These are phyloP conservation scores for Hypoxylon sp. DNA, from an alignment of 2,329 filamentous ascomycete genomes.

Conservation along the genomic window DNA sequence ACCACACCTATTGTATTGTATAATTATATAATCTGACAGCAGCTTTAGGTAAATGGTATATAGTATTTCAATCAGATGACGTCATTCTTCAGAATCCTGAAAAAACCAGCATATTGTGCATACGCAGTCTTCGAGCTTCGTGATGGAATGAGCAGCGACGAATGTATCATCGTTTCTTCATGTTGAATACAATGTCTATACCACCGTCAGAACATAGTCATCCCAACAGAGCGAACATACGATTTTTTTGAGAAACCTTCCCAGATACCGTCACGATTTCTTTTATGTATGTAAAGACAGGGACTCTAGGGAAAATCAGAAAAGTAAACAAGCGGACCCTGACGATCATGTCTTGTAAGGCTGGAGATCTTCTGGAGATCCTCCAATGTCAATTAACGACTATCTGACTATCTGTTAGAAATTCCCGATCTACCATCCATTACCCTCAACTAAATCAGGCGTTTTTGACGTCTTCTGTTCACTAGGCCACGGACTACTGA, in stretches of 20 bases:
- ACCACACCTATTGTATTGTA: neutral
- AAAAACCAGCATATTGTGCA: conserved; percentile 13
- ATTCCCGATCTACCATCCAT: conserved; percentile 6
- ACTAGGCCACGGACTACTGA: neutral
- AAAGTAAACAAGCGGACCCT: conserved; percentile 38
- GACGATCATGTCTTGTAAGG: conserved; percentile 41
- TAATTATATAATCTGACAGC: neutral
- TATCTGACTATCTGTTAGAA: conserved; percentile 16
- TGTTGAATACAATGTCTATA: no score
- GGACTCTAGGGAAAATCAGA: conserved; percentile 3
- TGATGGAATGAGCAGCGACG: neutral
- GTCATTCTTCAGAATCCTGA: conserved; percentile 24
- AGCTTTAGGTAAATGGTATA: conserved; percentile 4
- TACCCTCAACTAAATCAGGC: conserved; percentile 1
- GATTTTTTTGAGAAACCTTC: neutral
- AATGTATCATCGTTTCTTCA: conserved; percentile 9
- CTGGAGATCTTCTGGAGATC: conserved; percentile 26
- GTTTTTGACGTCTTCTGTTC: conserved; percentile 8
- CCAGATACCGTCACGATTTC: conserved; percentile 8
- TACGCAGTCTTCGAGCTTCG: neutral
- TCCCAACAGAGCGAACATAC: neutral
- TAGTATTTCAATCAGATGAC: conserved; percentile 17
- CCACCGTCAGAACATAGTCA: conserved; percentile 6
- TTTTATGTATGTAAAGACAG: neutral
- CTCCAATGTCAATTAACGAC: conserved; percentile 3